phyloP scores from a whole-genome alignment of 192 early-diverging fungal species.

The Phycomyces blakesleeanus region DNA sequence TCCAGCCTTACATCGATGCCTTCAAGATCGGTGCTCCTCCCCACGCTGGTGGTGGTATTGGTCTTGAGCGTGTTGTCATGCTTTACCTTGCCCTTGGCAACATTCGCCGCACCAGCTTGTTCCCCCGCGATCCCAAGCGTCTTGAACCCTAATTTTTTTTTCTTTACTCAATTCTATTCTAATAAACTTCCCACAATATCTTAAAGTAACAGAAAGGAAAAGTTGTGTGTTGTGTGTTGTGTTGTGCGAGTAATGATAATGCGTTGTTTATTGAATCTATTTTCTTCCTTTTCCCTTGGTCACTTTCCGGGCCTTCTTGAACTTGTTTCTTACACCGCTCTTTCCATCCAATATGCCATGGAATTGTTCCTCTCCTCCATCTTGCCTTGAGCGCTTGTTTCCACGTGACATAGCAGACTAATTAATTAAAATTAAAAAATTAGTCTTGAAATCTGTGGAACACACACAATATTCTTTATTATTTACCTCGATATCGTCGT shows the following conservation, averaged over 20 bases:
- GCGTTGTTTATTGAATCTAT: too few species aligned
- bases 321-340: too few species aligned
- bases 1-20: conserved; percentile 89
- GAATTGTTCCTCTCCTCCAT: background rate
- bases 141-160: conserved; percentile 64
- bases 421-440: background rate
- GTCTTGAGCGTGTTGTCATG: conserved; percentile 95
- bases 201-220: too few species aligned
- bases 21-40: conserved; percentile 97
- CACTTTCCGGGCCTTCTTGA: too few species aligned
- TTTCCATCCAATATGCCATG: too few species aligned
- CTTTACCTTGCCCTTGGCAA: conserved; percentile 92
- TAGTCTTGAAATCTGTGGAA: background rate
- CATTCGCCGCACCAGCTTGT: conserved; percentile 88
- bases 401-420: background rate
- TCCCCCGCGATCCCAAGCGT: conserved; percentile 97
- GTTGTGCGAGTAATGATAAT: too few species aligned
- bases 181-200: too few species aligned
- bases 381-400: background rate
- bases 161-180: too few species aligned
- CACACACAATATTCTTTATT: background rate
- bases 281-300: too few species aligned
- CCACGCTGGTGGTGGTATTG: conserved; percentile 96
- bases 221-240: too few species aligned
- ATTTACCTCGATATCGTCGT: conserved; percentile 22